Evolutionary conservation across 371 early-diverging fungal species (phyloP).

Genomic region (Umbelopsis sp.): DNA sequence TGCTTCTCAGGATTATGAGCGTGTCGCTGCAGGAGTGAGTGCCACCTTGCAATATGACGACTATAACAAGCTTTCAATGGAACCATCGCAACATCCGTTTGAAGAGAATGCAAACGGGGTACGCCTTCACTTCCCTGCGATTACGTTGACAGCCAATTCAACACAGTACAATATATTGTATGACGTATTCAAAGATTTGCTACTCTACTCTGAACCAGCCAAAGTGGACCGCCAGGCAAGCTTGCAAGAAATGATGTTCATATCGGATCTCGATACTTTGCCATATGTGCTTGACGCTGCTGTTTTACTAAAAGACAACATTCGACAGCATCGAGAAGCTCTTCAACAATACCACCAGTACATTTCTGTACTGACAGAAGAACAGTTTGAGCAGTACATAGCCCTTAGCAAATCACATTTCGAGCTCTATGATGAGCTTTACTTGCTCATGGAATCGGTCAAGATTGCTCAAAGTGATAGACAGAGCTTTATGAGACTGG

Average conservation of each 20-base stretch:
- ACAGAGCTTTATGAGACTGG: constrained; percentile 29
- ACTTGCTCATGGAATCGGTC: constrained; percentile 62
- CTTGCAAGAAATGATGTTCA: constrained; percentile 63
- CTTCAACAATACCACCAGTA: constrained; percentile 26
- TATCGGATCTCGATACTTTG: constrained; percentile 48
- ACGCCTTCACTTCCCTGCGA: constrained; percentile 62
- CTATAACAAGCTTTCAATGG: constrained; percentile 70
- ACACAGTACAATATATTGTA: constrained; percentile 64
- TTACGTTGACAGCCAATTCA: constrained; percentile 65
- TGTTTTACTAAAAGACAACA: constrained; percentile 58
- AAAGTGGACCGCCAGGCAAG: constrained; percentile 60
- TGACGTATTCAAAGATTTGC: constrained; percentile 66
- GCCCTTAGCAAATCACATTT: constrained; percentile 18
- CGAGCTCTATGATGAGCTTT: constrained; percentile 54
- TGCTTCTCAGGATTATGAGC: constrained; percentile 55
- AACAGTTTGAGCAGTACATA: constrained; percentile 20
- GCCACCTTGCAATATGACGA: constrained; percentile 71
- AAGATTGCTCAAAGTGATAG: constrained; percentile 48
- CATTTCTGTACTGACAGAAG: constrained; percentile 22
- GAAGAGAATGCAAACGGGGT: constrained; percentile 54
- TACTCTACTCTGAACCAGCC: constrained; percentile 74
- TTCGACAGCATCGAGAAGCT: constrained; percentile 28
- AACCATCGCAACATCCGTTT: constrained; percentile 28
- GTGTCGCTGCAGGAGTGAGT: constrained; percentile 67
- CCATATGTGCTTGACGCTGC: constrained; percentile 56